Evolutionary conservation across 2,329 filamentous ascomycete genomes (phyloP), one percentile per base, ranked within the genome.

Genomic region (Penicillium sumatraense): DNA sequence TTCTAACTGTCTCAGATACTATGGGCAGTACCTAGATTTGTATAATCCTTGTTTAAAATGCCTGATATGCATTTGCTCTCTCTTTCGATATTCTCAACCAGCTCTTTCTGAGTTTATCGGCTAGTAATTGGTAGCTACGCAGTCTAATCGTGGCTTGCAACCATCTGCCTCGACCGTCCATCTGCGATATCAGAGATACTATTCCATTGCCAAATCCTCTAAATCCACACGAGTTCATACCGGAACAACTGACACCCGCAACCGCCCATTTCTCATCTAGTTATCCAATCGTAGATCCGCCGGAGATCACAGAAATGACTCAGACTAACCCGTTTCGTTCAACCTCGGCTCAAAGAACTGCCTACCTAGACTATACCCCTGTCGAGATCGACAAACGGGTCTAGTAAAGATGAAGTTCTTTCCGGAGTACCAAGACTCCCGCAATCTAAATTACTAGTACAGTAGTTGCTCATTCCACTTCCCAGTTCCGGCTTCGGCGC

Each of bases 281-380:
- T 24, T 45, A 41, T 45, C 55, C 51, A 55, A 49, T 56, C 10
- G n/a, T 11, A 51, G 21, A 5, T 50, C 40, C 50, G 53, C 59
- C 27, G 26, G 40, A 20, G 47, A 48, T 53, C 35, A 45, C 24
- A 20, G 21, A 58, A 58, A 64, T 62, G 59, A 59, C 50, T 56
- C 57, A 51, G 38, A 33, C 53, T 56, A 60, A 46, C 56, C 58
- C 20, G 49, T 44, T 54, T 58, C 55, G 54, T 58, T 64, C 51
- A 52, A 65, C 63, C 63, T 65, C 63, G 63, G 63, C 60, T 58
- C 56, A 59, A 47, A 33, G 18, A 24, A 16, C 27, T 46, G 45
- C 59, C 18, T 44, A 44, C 40, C 24, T 44, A 44, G 23, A 26
- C 8, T 53, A 41, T 9, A 13, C 14, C 27, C 11, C 42, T 31